phyloP scores from a whole-genome alignment of 805 yeast species.

The Metschnikowia bowlesiae region DNA sequence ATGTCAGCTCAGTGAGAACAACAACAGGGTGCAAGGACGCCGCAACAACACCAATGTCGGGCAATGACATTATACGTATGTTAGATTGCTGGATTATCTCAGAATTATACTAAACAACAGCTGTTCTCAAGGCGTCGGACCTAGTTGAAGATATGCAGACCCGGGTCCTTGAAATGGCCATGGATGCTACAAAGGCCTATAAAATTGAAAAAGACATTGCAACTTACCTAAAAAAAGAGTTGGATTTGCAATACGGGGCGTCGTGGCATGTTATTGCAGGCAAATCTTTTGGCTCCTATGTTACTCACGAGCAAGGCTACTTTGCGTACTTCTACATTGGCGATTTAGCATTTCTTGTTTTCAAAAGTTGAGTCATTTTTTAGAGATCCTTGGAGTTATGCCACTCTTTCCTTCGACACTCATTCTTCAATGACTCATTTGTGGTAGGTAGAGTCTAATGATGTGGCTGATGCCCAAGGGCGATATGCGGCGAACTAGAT shows the following conservation, averaged over 20 bases:
- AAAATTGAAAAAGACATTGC: constrained; percentile 61
- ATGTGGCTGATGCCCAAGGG: neutral
- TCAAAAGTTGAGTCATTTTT: constrained; percentile 45
- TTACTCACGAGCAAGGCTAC: constrained; percentile 72
- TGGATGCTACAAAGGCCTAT: constrained; percentile 40
- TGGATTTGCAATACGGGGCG: constrained; percentile 61
- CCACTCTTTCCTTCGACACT: neutral
- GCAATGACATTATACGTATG: constrained; percentile 4
- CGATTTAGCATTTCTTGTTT: constrained; percentile 60
- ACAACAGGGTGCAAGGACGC: neutral
- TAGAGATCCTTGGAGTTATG: no score
- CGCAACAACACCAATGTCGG: constrained; percentile 1
- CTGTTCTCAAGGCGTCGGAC: constrained; percentile 41
- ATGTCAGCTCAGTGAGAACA: neutral
- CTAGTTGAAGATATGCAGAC: constrained; percentile 51
- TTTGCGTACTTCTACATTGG: constrained; percentile 71
- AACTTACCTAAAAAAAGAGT: constrained; percentile 55
- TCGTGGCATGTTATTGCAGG: constrained; percentile 85
- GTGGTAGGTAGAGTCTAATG: neutral
- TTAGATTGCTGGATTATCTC: neutral
- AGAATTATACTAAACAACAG: constrained; percentile 16
- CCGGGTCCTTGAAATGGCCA: constrained; percentile 44
- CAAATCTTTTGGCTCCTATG: constrained; percentile 72
- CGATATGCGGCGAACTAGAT: neutral
- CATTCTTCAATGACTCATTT: neutral